These are phyloP conservation scores for Wickerhamomyces kurtzmanii DNA, from an alignment of 805 yeast genomes.

Conservation along the genomic window DNA sequence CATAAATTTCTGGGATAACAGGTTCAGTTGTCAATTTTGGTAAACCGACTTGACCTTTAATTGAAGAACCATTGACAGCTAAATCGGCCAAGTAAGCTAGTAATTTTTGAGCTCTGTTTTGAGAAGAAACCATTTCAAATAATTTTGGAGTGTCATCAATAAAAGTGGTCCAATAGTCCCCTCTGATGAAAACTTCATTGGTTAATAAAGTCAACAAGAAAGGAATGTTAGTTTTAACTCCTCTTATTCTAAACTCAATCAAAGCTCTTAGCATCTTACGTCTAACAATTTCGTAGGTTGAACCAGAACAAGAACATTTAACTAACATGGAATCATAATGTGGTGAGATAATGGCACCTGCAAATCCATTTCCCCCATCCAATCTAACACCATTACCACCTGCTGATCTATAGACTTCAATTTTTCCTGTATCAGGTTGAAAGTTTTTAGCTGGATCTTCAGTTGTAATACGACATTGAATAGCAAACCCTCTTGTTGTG, in stretches of 20 bases:
- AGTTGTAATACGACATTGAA: constrained; percentile 98
- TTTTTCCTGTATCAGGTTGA: constrained; percentile 98
- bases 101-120: constrained; percentile 93
- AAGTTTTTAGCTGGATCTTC: constrained; percentile 95
- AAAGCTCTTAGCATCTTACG: constrained; percentile 96
- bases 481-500: constrained; percentile 95
- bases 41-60: constrained; percentile 89
- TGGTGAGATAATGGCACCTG: constrained; percentile 93
- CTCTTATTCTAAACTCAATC: constrained; percentile 96
- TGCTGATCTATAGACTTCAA: constrained; percentile 95
- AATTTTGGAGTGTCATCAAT: constrained; percentile 96
- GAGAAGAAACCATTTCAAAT: constrained; percentile 90
- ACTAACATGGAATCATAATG: constrained; percentile 98
- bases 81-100: constrained; percentile 87
- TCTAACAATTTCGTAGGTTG: constrained; percentile 93
- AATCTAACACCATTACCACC: constrained; percentile 99
- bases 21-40: constrained; percentile 80
- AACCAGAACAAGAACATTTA: constrained; percentile 94
- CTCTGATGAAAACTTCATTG: constrained; percentile 75
- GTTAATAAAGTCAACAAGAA: constrained; percentile 87
- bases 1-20: constrained; percentile 62
- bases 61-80: constrained; percentile 92
- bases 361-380: constrained; percentile 98
- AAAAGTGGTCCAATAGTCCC: constrained; percentile 96
- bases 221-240: constrained; percentile 98